Evolutionary conservation across 1,284 basidiomycete genomes (phyloP).

Genomic region (Irpex rosettiformis): DNA sequence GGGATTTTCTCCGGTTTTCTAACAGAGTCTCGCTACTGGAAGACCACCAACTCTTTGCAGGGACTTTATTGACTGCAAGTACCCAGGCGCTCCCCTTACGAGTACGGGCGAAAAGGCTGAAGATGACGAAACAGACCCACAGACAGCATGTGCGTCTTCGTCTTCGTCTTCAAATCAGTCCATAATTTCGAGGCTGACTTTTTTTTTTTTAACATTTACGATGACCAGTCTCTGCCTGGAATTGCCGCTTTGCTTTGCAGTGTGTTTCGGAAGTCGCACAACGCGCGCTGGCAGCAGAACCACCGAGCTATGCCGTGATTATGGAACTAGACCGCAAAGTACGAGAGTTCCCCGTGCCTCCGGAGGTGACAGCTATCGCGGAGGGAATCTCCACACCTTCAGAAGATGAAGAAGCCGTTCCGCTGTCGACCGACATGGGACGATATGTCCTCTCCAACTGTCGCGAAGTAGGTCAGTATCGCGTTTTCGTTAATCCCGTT

Average conservation of each 20-base stretch:
- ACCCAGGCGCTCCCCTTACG: slow-evolving; percentile 10
- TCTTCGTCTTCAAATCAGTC: too few relatives aligned
- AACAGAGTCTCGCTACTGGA: slow-evolving; percentile 39
- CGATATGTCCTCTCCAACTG: slow-evolving; percentile 44
- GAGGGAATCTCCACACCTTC: slow-evolving; percentile 25
- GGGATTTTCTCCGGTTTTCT: too few relatives aligned
- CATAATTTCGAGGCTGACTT: too few relatives aligned
- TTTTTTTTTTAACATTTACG: too few relatives aligned
- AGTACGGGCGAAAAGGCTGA: slow-evolving; percentile 15
- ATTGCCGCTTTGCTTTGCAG: slow-evolving; percentile 60
- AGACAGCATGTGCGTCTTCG: not conserved
- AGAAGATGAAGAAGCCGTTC: slow-evolving; percentile 21
- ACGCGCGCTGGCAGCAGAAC: slow-evolving; percentile 59
- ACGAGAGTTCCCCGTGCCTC: slow-evolving; percentile 59
- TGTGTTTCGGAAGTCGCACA: slow-evolving; percentile 62
- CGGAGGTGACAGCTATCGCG: slow-evolving; percentile 32
- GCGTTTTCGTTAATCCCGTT: not conserved
- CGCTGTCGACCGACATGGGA: slow-evolving; percentile 30
- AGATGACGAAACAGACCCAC: slow-evolving; percentile 26
- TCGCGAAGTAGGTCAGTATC: slow-evolving; percentile 33
- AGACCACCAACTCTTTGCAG: slow-evolving; percentile 29
- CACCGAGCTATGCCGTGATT: slow-evolving; percentile 62
- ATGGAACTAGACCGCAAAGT: slow-evolving; percentile 72
- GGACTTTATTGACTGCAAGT: slow-evolving; percentile 30
- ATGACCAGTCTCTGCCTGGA: slow-evolving; percentile 61